phyloP scores from a whole-genome alignment of 176 grass and related monocot species.

The Coix lacrymajobi region DNA sequence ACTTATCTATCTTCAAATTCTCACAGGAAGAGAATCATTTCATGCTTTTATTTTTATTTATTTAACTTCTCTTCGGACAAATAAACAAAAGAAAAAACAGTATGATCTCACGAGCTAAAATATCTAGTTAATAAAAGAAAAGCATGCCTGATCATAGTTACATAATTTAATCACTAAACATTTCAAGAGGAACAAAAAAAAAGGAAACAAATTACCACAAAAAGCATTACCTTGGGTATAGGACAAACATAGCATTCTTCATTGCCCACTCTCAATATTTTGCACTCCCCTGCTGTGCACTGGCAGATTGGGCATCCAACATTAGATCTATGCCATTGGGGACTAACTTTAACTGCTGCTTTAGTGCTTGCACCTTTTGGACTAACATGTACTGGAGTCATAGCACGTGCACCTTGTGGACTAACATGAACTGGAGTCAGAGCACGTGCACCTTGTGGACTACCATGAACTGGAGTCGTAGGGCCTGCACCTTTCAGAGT shows the following conservation, averaged over 20 bases:
- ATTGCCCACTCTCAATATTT: not conserved
- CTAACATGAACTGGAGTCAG: constrained; percentile 26
- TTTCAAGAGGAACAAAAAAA: not conserved
- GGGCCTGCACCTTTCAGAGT: no score
- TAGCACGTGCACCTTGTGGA: constrained; percentile 6
- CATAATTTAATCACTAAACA: not conserved
- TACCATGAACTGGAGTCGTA: no score
- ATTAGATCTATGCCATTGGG: constrained; percentile 11
- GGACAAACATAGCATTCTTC: constrained; percentile 45
- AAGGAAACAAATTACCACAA: not conserved
- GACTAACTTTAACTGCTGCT: constrained; percentile 24
- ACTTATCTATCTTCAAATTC: not conserved
- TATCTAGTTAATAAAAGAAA: constrained; percentile 1
- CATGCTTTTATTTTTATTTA: not conserved
- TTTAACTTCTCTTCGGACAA: not conserved
- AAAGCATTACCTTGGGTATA: constrained; percentile 55
- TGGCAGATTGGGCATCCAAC: constrained; percentile 22
- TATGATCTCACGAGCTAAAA: constrained; percentile 5
- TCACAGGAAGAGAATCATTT: not conserved
- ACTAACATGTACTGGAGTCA: constrained; percentile 27
- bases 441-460: no score
- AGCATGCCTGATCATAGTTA: not conserved
- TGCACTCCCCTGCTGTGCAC: constrained; percentile 64
- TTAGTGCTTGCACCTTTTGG: not conserved
- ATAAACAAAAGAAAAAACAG: constrained; percentile 3